A percentile compares a stretch with the other conserved stretches of the same genome.
These are phyloP conservation scores for Fusarium foetens DNA, from an alignment of 2,329 filamentous ascomycete species.

Conservation along the genomic window DNA sequence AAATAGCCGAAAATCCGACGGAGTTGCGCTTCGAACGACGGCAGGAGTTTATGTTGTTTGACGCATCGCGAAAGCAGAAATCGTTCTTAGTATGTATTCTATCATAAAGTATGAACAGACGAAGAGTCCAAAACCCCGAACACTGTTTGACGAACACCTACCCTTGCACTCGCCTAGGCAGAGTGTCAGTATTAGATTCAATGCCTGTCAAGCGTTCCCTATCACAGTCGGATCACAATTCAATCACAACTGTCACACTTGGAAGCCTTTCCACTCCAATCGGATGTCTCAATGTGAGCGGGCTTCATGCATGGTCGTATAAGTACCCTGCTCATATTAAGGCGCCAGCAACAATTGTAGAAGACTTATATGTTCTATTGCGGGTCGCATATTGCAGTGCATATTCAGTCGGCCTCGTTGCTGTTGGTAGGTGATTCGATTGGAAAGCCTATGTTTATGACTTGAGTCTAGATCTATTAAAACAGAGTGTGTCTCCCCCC, in stretches of 20 bases:
- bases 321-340: neutral
- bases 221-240: constrained; percentile 20
- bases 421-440: neutral
- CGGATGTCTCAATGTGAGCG: neutral
- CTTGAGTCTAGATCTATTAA: neutral
- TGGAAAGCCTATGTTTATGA: neutral
- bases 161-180: constrained; percentile 2
- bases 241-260: constrained; percentile 12
- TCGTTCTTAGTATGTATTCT: constrained; percentile 1
- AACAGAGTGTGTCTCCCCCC: neutral
- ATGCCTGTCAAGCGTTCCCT: constrained; percentile 15
- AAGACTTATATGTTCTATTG: neutral
- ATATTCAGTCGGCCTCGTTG: neutral
- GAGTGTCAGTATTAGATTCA: neutral
- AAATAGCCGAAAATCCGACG: neutral
- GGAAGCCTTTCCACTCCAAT: constrained; percentile 1
- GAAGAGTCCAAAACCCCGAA: neutral
- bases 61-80: constrained; percentile 3
- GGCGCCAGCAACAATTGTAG: neutral
- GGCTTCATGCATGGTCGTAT: neutral
- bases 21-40: neutral
- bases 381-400: neutral
- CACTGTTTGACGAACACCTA: constrained; percentile 2
- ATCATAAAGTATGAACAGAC: constrained; percentile 10
- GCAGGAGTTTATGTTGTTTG: constrained; percentile 15